Conservation (phyloP, 1,284 basidiomycete species). For the Trametes pubescens region DNA sequence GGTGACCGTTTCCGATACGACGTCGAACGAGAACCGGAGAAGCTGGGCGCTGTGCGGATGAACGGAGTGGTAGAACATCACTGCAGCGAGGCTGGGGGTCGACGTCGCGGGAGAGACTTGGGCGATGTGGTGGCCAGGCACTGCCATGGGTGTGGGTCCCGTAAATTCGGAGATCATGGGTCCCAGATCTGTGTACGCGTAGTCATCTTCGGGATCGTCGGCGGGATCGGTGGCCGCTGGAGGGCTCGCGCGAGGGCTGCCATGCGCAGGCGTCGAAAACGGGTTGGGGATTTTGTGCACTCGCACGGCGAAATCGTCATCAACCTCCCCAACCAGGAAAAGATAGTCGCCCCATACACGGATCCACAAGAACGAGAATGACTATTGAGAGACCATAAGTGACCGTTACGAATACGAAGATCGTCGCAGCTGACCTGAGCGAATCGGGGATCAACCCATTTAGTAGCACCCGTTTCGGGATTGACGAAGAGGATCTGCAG, state of each 20-base stretch:
- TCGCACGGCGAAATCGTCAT: slow-evolving; percentile 40
- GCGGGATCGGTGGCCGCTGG: slow-evolving; percentile 8
- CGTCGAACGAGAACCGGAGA: slow-evolving; percentile 35
- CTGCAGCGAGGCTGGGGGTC: slow-evolving; percentile 32
- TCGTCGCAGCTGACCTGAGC: slow-evolving; percentile 40
- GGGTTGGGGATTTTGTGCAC: slow-evolving; percentile 39
- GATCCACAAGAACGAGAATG: slow-evolving; percentile 41
- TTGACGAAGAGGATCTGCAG: slow-evolving; percentile 51
- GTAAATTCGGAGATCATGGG: slow-evolving; percentile 30
- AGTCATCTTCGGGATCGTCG: slow-evolving; percentile 23
- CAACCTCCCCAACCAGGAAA: slow-evolving; percentile 39
- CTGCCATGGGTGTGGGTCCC: slow-evolving; percentile 33
- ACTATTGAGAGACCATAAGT: slow-evolving; percentile 27
- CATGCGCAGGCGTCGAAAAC: slow-evolving; percentile 14
- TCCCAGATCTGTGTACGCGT: slow-evolving; percentile 34
- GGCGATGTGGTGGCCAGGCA: slow-evolving; percentile 35
- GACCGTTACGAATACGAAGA: not conserved
- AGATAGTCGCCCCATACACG: slow-evolving; percentile 40
- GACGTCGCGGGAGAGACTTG: slow-evolving; percentile 34
- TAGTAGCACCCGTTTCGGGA: slow-evolving; percentile 40
- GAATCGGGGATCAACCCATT: slow-evolving; percentile 43
- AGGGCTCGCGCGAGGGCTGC: slow-evolving; percentile 20
- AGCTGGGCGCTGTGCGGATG: slow-evolving; percentile 35
- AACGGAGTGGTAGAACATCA: slow-evolving; percentile 38
- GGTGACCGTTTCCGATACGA: slow-evolving; percentile 11